These are phyloP conservation scores for Coccinonectria pachysandricola DNA, from an alignment of 2,329 filamentous ascomycete genomes.

Conservation along the genomic window DNA sequence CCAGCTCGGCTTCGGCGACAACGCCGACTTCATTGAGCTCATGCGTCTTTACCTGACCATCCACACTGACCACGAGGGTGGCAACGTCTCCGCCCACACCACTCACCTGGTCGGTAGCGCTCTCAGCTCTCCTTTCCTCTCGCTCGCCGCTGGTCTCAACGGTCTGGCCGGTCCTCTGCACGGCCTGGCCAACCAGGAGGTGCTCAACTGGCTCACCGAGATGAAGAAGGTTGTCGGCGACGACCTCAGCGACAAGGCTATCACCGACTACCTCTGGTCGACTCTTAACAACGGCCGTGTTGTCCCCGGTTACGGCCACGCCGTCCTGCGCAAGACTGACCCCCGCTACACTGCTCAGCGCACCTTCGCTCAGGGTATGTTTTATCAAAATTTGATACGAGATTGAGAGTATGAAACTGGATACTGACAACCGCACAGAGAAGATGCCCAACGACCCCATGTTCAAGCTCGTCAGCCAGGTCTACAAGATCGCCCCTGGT, in stretches of 20 bases:
- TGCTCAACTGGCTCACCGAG: constrained; percentile 97
- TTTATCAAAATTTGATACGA: background rate
- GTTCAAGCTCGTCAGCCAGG: constrained; percentile 99
- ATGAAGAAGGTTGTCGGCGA: constrained; percentile 95
- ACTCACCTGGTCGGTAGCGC: constrained; percentile 96
- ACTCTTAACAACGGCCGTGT: constrained; percentile 94
- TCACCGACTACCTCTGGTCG: constrained; percentile 97
- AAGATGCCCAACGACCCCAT: constrained; percentile 95
- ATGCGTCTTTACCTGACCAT: constrained; percentile 99
- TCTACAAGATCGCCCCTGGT: constrained; percentile 98
- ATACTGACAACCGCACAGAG: constrained; percentile 33
- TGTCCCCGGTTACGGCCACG: constrained; percentile 96
- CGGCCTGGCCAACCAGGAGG: constrained; percentile 99
- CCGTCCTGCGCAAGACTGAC: constrained; percentile 98
- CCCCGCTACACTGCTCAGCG: constrained; percentile 98
- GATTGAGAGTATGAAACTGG: background rate
- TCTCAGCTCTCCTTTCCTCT: constrained; percentile 95
- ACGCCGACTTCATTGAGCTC: constrained; percentile 95
- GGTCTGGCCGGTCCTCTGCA: constrained; percentile 96
- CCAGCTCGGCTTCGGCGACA: constrained; percentile 92
- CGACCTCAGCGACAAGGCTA: constrained; percentile 90
- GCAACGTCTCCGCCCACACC: constrained; percentile 96
- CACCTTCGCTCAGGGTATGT: constrained; percentile 68
- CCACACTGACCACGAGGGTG: constrained; percentile 99
- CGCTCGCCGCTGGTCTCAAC: constrained; percentile 90